Conservation (phyloP, 1,139 yeast species). For the Kodamaea ohmeri region DNA sequence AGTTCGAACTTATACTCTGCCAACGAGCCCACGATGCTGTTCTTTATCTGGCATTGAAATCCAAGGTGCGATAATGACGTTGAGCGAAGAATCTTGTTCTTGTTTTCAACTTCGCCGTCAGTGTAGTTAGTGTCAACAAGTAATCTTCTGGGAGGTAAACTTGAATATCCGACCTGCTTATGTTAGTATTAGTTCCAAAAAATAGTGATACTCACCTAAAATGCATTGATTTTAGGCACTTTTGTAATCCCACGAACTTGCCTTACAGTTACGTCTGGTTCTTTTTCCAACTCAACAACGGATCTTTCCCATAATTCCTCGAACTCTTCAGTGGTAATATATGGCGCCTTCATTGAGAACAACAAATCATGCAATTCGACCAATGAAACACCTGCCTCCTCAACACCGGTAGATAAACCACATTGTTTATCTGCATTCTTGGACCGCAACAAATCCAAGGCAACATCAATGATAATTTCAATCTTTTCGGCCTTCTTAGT, state of each 20-base stretch:
- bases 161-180: constrained; percentile 32
- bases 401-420: constrained; percentile 47
- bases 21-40: constrained; percentile 51
- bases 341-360: constrained; percentile 54
- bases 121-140: constrained; percentile 32
- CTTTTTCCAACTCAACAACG: constrained; percentile 58
- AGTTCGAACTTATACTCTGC: constrained; percentile 40
- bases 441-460: constrained; percentile 63
- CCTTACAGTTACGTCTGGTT: constrained; percentile 84
- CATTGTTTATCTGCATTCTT: constrained; percentile 70
- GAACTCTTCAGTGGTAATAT: constrained; percentile 69
- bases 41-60: constrained; percentile 57
- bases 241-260: constrained; percentile 45
- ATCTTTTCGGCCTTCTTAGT: constrained; percentile 68
- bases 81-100: constrained; percentile 63
- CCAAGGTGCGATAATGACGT: constrained; percentile 66
- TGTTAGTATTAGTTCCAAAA: constrained; percentile 19
- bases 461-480: constrained; percentile 63
- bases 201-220: constrained; percentile 1
- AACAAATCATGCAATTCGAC: constrained; percentile 59
- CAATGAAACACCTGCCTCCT: constrained; percentile 50
- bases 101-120: constrained; percentile 28
- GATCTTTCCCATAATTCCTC: constrained; percentile 78
- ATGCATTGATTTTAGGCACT: constrained; percentile 7
- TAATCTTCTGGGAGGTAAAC: constrained; percentile 24